Conservation (phyloP, 352 stramenopile species). For the Saprolegnia parasitica region DNA sequence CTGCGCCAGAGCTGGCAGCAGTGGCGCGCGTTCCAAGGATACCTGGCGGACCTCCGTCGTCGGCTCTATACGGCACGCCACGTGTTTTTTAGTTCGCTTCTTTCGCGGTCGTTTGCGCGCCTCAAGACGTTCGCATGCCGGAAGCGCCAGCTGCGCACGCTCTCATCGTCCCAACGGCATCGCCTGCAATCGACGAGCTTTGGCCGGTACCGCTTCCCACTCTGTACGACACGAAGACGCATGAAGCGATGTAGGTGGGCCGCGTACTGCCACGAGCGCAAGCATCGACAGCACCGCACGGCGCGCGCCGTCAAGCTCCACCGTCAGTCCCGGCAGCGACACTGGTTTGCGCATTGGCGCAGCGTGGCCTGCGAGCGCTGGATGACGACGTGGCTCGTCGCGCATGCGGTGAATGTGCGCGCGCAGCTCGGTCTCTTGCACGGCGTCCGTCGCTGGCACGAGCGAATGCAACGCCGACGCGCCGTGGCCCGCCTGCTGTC, state of each 20-base stretch:
- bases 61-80: conserved; percentile 2
- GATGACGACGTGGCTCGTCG: conserved; percentile 11
- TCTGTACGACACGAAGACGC: neutral
- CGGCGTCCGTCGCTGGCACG: neutral
- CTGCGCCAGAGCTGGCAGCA: neutral
- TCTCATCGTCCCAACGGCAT: neutral
- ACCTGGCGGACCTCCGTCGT: neutral
- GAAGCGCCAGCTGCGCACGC: conserved; percentile 9
- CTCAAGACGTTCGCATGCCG: neutral
- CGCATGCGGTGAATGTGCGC: neutral
- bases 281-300: neutral
- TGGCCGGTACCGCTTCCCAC: neutral
- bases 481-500: neutral
- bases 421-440: neutral
- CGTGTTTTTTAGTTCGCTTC: conserved; percentile 21
- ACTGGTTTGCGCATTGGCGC: conserved; percentile 12
- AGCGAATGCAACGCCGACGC: neutral
- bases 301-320: conserved; percentile 10
- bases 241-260: conserved; percentile 1
- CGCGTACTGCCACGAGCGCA: neutral
- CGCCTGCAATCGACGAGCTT: neutral
- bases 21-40: neutral
- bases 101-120: conserved; percentile 9
- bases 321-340: neutral
- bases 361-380: conserved; percentile 24